Base-by-base conservation (phyloP, 169 alveolate genomes). In the Eimeria tenella region DNA sequence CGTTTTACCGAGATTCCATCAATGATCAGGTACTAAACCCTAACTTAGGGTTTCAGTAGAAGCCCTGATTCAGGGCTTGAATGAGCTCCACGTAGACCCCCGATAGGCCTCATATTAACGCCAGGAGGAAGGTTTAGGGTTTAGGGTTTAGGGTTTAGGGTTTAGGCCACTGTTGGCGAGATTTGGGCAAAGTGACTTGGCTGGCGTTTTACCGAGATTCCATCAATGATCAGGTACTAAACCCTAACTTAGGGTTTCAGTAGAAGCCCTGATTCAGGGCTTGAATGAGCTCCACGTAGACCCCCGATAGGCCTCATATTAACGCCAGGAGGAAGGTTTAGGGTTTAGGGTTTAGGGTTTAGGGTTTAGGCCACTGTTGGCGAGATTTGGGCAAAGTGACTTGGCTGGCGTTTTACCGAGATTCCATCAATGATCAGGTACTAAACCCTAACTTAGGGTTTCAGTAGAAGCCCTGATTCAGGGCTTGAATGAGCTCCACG, bases 401-500 rank as follows among this genome's bases (percentile, higher is more conserved):
- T 21, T 99, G 99, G 99, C 96, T 99, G 63, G 99, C 99, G 62
- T 98, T 97, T 94, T 99, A 98, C 94, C 97, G 98, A 92, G 99
- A 99, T 94, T 97, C 99, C 68, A 97, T 98, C 86, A 97, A 98
- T 79, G 98, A 97, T 95, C 99, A 98, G 93, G 91, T 95, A 49
- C 8, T 8, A 58, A 58, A 58, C 13, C 8, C 13, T 9, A 9
- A 75, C 21, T 21, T 68, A 19, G 49, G 10, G 3, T 2, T 50
- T 10, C 11, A 49, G 74, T 5, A 55, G 49, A 82, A 6, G 21
- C 52, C 77, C n/a, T 8, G 79, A 53, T 31, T 9, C 6, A 42
- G 4, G 31, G 3, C 9, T 17, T 8, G 15, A 84, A 31, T 8
- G 68, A 65, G 52, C 49, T 84, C 17, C 56, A n/a, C n/a, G n/a